phyloP scores from a whole-genome alignment of 164 flowering plant species.

The Litsea cubeba region DNA sequence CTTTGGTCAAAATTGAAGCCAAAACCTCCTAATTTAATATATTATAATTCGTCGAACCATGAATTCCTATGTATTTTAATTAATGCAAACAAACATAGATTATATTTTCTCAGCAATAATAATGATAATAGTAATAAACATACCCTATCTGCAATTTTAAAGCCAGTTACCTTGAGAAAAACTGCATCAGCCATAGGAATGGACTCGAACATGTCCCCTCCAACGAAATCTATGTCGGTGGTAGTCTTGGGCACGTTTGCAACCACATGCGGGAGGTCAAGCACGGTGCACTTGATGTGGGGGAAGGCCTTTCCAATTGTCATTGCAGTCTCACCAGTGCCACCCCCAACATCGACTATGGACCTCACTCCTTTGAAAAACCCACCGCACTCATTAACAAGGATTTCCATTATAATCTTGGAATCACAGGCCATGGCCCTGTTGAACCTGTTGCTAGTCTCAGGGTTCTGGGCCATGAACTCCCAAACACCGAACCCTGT shows the following conservation, averaged over 20 bases:
- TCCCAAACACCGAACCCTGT: conserved; percentile 23
- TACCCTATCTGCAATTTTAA: neutral
- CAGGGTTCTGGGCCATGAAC: neutral
- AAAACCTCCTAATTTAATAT: no score
- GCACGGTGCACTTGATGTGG: conserved; percentile 19
- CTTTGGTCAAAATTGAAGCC: no score
- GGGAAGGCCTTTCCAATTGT: conserved; percentile 31
- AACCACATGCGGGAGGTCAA: conserved; percentile 45
- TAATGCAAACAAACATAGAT: no score
- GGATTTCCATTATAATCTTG: conserved; percentile 15
- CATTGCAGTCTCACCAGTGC: conserved; percentile 30
- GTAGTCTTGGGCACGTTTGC: conserved; percentile 6
- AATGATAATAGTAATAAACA: no score
- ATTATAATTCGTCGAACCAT: no score
- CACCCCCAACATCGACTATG: conserved; percentile 37
- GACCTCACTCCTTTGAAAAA: conserved; percentile 29
- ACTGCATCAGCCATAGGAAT: conserved; percentile 26
- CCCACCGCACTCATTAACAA: conserved; percentile 16
- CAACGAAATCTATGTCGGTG: conserved; percentile 15
- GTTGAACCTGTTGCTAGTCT: conserved; percentile 20
- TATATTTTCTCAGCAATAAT: no score
- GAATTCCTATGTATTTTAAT: neutral
- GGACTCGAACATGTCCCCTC: conserved; percentile 29
- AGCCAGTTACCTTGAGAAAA: conserved; percentile 16
- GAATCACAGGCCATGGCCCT: conserved; percentile 46